Conservation (phyloP, 768 basidiomycete genomes). For the Crepidotus variabilis region DNA sequence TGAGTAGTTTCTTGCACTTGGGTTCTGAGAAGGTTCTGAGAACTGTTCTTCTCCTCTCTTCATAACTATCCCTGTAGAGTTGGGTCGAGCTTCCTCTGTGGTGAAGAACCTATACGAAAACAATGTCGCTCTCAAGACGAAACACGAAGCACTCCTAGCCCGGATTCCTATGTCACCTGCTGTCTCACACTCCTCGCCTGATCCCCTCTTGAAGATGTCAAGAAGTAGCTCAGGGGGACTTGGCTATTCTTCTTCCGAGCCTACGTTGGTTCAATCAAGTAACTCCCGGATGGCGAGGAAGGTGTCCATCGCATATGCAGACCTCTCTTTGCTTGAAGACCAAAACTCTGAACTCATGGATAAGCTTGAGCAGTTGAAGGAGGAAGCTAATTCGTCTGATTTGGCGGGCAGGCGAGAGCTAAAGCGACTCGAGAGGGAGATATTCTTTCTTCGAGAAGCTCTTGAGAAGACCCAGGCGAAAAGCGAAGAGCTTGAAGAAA, state of each 20-base stretch:
- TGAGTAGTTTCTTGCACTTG: slow-evolving; percentile 20
- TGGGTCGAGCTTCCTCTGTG: slow-evolving; percentile 62
- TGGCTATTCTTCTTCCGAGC: slow-evolving; percentile 28
- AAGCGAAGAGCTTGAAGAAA: slow-evolving; percentile 70
- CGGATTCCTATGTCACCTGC: slow-evolving; percentile 50
- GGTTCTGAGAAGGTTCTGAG: slow-evolving; percentile 2
- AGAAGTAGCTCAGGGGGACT: slow-evolving; percentile 24
- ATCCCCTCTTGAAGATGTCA: slow-evolving; percentile 25
- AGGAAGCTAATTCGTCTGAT: slow-evolving; percentile 65
- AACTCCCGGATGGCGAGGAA: slow-evolving; percentile 27
- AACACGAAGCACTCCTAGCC: slow-evolving; percentile 68
- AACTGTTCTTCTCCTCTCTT: neutral
- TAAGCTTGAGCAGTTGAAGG: slow-evolving; percentile 73
- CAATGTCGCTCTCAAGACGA: slow-evolving; percentile 63
- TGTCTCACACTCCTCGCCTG: slow-evolving; percentile 33
- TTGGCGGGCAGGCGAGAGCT: slow-evolving; percentile 65
- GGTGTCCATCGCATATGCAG: slow-evolving; percentile 63
- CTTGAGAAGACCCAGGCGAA: slow-evolving; percentile 71
- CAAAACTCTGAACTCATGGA: slow-evolving; percentile 79
- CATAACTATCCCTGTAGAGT: slow-evolving; percentile 37
- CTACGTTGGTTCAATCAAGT: slow-evolving; percentile 18
- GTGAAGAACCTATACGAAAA: slow-evolving; percentile 69
- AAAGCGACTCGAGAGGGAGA: slow-evolving; percentile 75
- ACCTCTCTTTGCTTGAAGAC: slow-evolving; percentile 69
- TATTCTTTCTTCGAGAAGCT: slow-evolving; percentile 67